Evolutionary conservation across 306 rosid genomes (phyloP).

Genomic region (Pyrus bretschneideri): DNA sequence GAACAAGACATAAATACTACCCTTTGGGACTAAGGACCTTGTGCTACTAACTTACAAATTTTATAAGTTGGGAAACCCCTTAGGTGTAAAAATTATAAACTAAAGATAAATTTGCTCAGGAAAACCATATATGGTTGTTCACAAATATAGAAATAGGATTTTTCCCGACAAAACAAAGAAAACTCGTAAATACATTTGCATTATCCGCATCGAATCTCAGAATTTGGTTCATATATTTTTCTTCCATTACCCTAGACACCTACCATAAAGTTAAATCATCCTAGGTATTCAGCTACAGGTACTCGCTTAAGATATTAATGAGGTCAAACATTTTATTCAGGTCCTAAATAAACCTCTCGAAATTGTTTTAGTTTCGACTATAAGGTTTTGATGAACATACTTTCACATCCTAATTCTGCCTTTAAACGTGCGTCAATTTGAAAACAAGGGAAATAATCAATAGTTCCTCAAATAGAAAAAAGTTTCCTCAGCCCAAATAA

Average conservation of each 20-base stretch:
- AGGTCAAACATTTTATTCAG: background rate
- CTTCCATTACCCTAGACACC: background rate
- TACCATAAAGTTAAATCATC: background rate
- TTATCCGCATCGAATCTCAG: background rate
- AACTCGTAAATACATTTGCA: background rate
- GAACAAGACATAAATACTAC: background rate
- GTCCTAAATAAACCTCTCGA: background rate
- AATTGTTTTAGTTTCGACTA: background rate
- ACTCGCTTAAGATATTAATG: background rate
- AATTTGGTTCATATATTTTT: background rate
- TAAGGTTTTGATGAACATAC: background rate
- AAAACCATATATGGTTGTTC: background rate
- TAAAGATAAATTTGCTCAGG: background rate
- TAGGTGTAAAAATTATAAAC: background rate
- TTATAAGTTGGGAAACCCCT: background rate
- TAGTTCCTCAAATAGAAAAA: background rate
- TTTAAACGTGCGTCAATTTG: background rate
- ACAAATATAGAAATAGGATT: background rate
- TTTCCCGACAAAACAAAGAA: background rate
- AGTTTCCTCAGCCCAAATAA: background rate
- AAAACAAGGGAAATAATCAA: background rate
- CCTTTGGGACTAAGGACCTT: background rate
- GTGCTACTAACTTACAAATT: background rate
- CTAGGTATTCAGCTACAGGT: background rate
- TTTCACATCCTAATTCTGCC: background rate